Evolutionary conservation across 1,139 yeast genomes (phyloP), one percentile per base, ranked within the genome.

Genomic region (Pichia norvegensis): DNA sequence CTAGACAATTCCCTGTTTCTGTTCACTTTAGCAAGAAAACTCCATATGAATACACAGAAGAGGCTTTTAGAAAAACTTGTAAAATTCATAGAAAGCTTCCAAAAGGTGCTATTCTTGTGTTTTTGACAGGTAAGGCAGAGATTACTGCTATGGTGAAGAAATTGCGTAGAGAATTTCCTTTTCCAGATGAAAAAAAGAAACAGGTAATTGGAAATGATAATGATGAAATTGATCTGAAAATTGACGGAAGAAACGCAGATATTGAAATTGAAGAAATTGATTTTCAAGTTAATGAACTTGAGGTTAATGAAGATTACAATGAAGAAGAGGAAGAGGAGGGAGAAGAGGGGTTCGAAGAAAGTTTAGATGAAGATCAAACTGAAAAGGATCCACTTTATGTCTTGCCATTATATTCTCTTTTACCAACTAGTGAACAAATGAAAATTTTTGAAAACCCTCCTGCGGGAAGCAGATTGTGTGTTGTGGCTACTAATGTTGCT

Each of bases 401-500:
- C 0, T 69, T 94, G 35, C 99, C 99, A 0, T 72, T 94, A 31
- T 94, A 92, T 63, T 92, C 98, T 3, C 68, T 92, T 43, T 71
- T 94, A 41, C 96, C 99, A 8, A 90, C 97, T 0, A 78, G 77
- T 43, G 95, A 92, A 59, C 99, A 94, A 66, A 82, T 94, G 92
- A 85, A 81, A 60, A 95, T 94, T 1, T 94, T 94, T 62, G 78
- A 85, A 47, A 72, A 72, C 0, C 95, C 96, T 3, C 98, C 98
- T 1, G 68, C 69, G 19, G 95, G 95, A 1, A 74, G 90, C 36
- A 73, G 99, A 57, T 64, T 92, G 10, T 90, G 97, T 68, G 85
- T 94, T 41, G 86, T 94, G 22, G 96, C 99, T 2, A 94, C 99
- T 1, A 94, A 94, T 62, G 95, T 94, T 47, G 98, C 99, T 0